These are phyloP conservation scores for Phialocephala subalpina DNA, from an alignment of 2,329 filamentous ascomycete species.

Conservation along the genomic window DNA sequence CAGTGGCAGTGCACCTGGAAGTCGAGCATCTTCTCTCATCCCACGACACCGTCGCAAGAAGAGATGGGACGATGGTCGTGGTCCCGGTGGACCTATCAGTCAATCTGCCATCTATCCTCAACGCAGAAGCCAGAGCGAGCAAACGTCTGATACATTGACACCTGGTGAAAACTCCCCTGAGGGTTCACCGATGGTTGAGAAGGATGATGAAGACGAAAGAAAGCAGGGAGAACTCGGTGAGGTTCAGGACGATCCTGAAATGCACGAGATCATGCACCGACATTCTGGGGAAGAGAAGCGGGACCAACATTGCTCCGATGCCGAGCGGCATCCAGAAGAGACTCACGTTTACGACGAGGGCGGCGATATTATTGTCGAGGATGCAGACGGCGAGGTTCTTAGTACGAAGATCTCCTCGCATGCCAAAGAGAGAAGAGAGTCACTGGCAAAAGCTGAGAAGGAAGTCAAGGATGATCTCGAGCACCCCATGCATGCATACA, in stretches of 20 bases:
- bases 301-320: conserved; percentile 40
- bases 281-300: conserved; percentile 46
- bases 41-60: conserved; percentile 70
- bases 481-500: conserved; percentile 41
- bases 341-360: conserved; percentile 85
- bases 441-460: conserved; percentile 50
- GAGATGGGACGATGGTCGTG: conserved; percentile 75
- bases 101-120: conserved; percentile 88
- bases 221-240: conserved; percentile 43
- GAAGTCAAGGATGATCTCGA: conserved; percentile 46
- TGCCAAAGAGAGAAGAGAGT: conserved; percentile 50
- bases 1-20: conserved; percentile 57
- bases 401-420: conserved; percentile 61
- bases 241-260: conserved; percentile 45
- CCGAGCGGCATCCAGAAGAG: conserved; percentile 41
- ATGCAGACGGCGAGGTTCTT: conserved; percentile 86
- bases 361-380: conserved; percentile 80
- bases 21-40: conserved; percentile 66
- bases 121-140: conserved; percentile 42
- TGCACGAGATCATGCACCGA: conserved; percentile 43
- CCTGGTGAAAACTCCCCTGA: conserved; percentile 40
- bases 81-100: conserved; percentile 85
- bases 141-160: conserved; percentile 42
- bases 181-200: conserved; percentile 27
- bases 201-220: conserved; percentile 42